Evolutionary conservation across 192 early-diverging fungal species (phyloP), one percentile per base, ranked within the genome.

Genomic region (Physocladia obscura): DNA sequence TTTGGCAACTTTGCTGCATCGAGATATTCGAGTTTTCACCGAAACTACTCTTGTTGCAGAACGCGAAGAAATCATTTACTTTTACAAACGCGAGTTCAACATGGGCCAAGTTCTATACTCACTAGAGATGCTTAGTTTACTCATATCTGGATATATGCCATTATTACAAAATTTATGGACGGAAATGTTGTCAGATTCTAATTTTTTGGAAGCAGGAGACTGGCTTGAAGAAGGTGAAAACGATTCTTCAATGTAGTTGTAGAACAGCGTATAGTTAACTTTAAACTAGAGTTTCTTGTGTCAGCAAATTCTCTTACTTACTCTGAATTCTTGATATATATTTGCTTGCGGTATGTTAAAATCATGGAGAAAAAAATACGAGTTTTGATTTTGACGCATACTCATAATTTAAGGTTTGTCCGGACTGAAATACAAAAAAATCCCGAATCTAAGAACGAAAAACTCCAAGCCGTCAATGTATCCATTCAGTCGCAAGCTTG

Each of bases 61-160:
- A 2, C 61, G 67, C 17, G 61, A 74, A 24, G 58, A 71, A 4
- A 51, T 60, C 2, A 70, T 86, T 29, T 78, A 80, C 59, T 62
- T 79, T 27, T 91, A 89, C 56, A 50, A 76, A 48, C 75, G 81
- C 8, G 75, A 84, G 3, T 90, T 91, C 73, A 88, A 91, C 57
- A 80, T 77, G 49, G 91, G 76, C 1, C 86, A 88, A 73, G 82
- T 90, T 1, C 79, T 85, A 30, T 92, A 93, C 55, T 81, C 85
- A 19, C 79, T 89, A 52, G 79, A 81, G 22, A 86, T 84, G 0
- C 59, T 92, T 30, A 50, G 73, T 6, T 76, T 71, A 0, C 64
- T 90, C 0, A 70, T 87, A 44, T 59, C 65, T 5, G 88, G 87
- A 26, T 83, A 85, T 5, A 39, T 75, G 24, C 77, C 75, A 24